Evolutionary conservation across 345 rosid genomes (phyloP), one percentile per base, ranked within the genome.

Genomic region (Odontarrhena argentea): DNA sequence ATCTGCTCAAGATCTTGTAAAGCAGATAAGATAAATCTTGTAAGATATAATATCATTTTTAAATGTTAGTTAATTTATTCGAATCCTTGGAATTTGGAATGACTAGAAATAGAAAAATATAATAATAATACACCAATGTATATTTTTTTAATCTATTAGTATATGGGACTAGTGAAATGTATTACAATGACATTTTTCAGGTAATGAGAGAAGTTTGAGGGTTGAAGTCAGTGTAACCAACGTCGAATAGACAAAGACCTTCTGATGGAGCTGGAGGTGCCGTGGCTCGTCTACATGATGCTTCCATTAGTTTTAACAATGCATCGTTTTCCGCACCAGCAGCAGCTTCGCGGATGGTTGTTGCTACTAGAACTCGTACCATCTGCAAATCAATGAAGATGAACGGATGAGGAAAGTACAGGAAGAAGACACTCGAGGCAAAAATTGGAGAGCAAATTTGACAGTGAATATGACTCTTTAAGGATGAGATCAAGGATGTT

Each of bases 211-310:
- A 83, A 54, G 22, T 79, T 64, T 56, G 71, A 3, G 80, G 85
- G 78, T 81, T 79, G 52, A 91, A 94, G 10, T 91, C 91, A 4
- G 83, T 6, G 68, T 91, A 94, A 42, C 99, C 95, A 37, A 93
- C 88, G 55, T 93, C 91, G 40, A 82, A 86, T 18, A 94, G 82
- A 72, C 96, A 94, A 8, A 91, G 86, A 28, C 99, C 96, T 49
- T 84, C 87, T 0, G 96, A 87, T 8, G 97, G 93, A 2, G 96
- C 96, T 7, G 97, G 97, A 7, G 97, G 96, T 47, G 99, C 97
- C 9, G 95, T 91, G 26, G 99, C 97, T 13, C 96, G 87, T 70
- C 99, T 82, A 51, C 95, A 87, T 55, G 96, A 81, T 64, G 95
- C 93, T 73, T 82, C 93, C 79, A 81, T 77, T 53, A 88, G 82